Evolutionary conservation across 345 rosid genomes (phyloP), one percentile per base, ranked within the genome.

Genomic region (Gossypium thurberi): DNA sequence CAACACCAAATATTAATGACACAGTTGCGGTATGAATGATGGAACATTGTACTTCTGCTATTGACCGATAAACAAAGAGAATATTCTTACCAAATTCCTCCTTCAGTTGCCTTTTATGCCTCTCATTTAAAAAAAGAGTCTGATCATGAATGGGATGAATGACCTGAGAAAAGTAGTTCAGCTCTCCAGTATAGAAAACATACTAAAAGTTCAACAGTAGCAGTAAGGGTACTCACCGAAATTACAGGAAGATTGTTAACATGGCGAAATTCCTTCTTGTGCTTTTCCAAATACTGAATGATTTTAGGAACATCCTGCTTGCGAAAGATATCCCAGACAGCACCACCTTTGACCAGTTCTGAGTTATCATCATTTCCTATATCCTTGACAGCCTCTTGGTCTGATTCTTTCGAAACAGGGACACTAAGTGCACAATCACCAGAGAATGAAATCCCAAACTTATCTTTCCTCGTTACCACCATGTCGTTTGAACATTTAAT

Each of bases 301-400:
- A 87, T 64, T 50, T 74, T 82, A 55, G 88, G 87, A 1, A 87
- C 88, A 77, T 87, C 88, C 76, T 85, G 83, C 84, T 86, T 76
- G 43, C 87, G 82, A 47, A 87, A 87, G 42, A 85, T 87, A 77
- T 87, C 90, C 90, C 90, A 85, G 53, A 85, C 80, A 65, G 90
- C 87, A 74, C 85, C 88, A 69, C 89, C 87, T 61, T 78, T 48
- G 70, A 21, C 18, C 37, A 65, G 9, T 13, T 6, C 37, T 44
- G 53, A 21, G 37, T 46, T 21, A 44, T 65, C 53, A 13, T 21
- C 12, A 46, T 21, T 44, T 65, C 7, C 48, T 53, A 67, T 25
- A 76, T 40, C 65, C 60, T 69, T 46, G 43, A 67, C 28, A 15
- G 57, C 57, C 23, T 14, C 20, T 48, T 48, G 42, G 20, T 48